Percentiles rank a stretch among this genome's conserved stretches.
Conservation (phyloP, 345 rosid species). For the Camelina neglecta region DNA sequence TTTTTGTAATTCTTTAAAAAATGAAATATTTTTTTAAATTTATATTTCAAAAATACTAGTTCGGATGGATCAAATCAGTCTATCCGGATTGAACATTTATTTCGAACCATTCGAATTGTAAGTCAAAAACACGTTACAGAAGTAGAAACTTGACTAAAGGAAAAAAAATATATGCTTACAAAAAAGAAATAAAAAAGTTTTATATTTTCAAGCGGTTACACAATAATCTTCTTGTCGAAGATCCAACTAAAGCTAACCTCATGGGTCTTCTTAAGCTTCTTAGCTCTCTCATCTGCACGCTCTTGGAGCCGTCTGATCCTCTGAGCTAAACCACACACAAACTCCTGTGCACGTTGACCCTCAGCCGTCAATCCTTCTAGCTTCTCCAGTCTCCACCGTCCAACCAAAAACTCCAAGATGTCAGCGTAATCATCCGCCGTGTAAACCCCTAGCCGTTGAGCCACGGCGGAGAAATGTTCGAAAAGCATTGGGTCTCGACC, state of each 20-base stretch:
- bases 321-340: slow-evolving; percentile 58
- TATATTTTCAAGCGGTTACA: slow-evolving; percentile 24
- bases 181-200: neutral
- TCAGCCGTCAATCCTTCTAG: slow-evolving; percentile 62
- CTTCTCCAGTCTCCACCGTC: slow-evolving; percentile 70
- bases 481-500: slow-evolving; percentile 62
- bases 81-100: too few relatives aligned
- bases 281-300: slow-evolving; percentile 62
- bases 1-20: too few relatives aligned
- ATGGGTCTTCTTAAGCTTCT: slow-evolving; percentile 47
- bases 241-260: slow-evolving; percentile 68
- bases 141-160: neutral
- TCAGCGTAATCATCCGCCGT: slow-evolving; percentile 74
- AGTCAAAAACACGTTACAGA: neutral
- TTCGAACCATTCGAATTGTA: neutral
- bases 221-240: slow-evolving; percentile 52
- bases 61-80: too few relatives aligned
- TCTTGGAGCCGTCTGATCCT: slow-evolving; percentile 68
- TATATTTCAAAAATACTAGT: too few relatives aligned
- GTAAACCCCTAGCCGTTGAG: slow-evolving; percentile 71
- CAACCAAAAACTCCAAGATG: slow-evolving; percentile 63
- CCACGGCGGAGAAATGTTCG: slow-evolving; percentile 65
- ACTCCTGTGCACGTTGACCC: slow-evolving; percentile 67
- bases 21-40: too few relatives aligned
- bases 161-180: neutral